Conservation (phyloP, 75 land plant species). For the Chamaecyparis obtusa region DNA sequence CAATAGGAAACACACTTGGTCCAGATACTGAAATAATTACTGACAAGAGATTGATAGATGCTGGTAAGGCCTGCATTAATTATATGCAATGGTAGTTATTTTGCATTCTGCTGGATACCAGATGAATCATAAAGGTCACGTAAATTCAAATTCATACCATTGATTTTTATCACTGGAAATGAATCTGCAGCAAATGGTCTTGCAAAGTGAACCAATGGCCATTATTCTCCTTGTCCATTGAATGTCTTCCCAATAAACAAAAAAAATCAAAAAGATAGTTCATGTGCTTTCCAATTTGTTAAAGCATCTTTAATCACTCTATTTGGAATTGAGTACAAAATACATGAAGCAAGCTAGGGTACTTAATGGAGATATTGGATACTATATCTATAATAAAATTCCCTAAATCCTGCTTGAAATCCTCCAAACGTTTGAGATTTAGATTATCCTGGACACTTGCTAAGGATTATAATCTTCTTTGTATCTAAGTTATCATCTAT, state of each 20-base stretch:
- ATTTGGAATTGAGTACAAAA: slow-evolving; percentile 54
- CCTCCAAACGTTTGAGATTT: slow-evolving; percentile 27
- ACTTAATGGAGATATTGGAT: slow-evolving; percentile 32
- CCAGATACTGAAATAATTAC: slow-evolving; percentile 68
- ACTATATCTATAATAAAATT: slow-evolving; percentile 66
- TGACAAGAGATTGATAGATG: slow-evolving; percentile 46
- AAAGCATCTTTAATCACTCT: slow-evolving; percentile 42
- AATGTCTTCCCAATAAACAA: slow-evolving; percentile 32
- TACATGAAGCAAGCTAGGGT: slow-evolving; percentile 29
- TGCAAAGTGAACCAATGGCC: slow-evolving; percentile 58
- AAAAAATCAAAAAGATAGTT: slow-evolving; percentile 43
- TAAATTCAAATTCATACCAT: slow-evolving; percentile 37
- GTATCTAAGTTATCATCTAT: neutral
- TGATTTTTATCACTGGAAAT: slow-evolving; percentile 54
- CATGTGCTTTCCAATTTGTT: slow-evolving; percentile 24
- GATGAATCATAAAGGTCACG: neutral
- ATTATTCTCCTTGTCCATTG: slow-evolving; percentile 36
- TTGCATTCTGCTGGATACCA: neutral
- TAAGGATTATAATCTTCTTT: neutral
- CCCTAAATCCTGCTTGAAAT: slow-evolving; percentile 56
- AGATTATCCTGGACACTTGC: slow-evolving; percentile 3
- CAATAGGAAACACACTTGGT: slow-evolving; percentile 37
- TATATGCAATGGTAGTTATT: neutral
- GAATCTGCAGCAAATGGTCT: slow-evolving; percentile 66
- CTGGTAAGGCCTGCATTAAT: slow-evolving; percentile 54